phyloP scores from a whole-genome alignment of 2,329 filamentous ascomycete species.

The Curvularia lunata region DNA sequence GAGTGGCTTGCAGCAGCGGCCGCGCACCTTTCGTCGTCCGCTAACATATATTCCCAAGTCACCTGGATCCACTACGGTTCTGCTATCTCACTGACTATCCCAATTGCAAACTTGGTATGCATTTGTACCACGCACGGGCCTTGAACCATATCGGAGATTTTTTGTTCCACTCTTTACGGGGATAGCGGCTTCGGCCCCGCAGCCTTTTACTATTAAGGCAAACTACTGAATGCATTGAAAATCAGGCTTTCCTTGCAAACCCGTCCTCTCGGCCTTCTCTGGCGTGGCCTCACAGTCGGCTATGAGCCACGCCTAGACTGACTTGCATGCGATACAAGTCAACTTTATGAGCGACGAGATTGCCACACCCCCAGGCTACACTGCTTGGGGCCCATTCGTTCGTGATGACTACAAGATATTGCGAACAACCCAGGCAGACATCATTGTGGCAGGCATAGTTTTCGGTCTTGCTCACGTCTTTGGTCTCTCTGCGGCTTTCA shows the following conservation, averaged over 20 bases:
- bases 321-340: constrained; percentile 1
- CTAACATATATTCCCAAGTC: not conserved
- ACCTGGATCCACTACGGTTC: not conserved
- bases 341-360: constrained; percentile 23
- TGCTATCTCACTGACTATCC: not conserved
- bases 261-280: not conserved
- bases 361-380: constrained; percentile 25
- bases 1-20: not conserved
- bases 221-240: constrained; percentile 2
- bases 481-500: constrained; percentile 37
- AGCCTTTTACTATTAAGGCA: constrained; percentile 1
- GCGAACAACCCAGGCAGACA: constrained; percentile 25
- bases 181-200: constrained; percentile 12
- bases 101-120: not conserved
- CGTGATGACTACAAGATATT: constrained; percentile 25
- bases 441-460: constrained; percentile 27
- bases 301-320: constrained; percentile 2
- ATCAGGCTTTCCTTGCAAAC: constrained; percentile 1
- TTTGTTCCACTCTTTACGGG: constrained; percentile 5
- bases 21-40: not conserved
- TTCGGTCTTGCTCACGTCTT: constrained; percentile 32
- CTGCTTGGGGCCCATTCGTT: constrained; percentile 37
- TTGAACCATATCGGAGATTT: not conserved
- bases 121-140: not conserved
- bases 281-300: not conserved